Evolutionary conservation across 2,329 filamentous ascomycete species (phyloP), one percentile per base, ranked within the genome.

Genomic region (Ophiostoma ulmi): DNA sequence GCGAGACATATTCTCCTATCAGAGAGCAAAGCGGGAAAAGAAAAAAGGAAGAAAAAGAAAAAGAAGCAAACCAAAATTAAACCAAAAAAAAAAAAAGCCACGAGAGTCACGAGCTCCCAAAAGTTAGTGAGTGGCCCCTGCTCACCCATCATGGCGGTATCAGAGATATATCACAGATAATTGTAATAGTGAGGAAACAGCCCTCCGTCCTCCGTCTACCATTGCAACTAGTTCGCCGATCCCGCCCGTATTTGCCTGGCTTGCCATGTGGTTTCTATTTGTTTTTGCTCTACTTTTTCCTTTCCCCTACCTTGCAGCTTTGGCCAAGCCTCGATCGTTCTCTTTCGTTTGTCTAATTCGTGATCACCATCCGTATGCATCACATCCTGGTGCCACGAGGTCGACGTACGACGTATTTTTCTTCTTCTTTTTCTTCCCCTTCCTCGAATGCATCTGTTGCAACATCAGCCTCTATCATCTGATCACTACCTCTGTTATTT

Each of bases 191-290:
- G 20, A 17, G n/a, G 44, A 48, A 17, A 10, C 44, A 48, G 14
- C 44, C 44, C 44, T 48, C 44, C 44, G 44, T 14, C 44, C 44
- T 48, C 44, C 44, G 44, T 5, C 44, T 17, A 7, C 6, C 6
- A 17, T 44, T 44, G 39, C 39, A 44, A 17, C 44, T 48, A n/a
- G 52, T 7, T 26, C 52, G 52, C 52, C 52, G 52, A 58, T 58
- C 52, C 13, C 52, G n/a, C n/a, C 22, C 13, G n/a, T 1, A 58
- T 26, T 13, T 26, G 52, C 22, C 52, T 22, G 52, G 13, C 52
- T 58, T 58, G 52, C 52, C 52, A 58, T 58, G 52, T 58, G 52
- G 52, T 58, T 31, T 58, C 52, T 58, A 58, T 26, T 58, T 26
- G n/a, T 58, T 48, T 20, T 48, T 5, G 13, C 14, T 20, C 44